phyloP scores from a whole-genome alignment of 2,329 filamentous ascomycete genomes.

The Diplodia sapinea region DNA sequence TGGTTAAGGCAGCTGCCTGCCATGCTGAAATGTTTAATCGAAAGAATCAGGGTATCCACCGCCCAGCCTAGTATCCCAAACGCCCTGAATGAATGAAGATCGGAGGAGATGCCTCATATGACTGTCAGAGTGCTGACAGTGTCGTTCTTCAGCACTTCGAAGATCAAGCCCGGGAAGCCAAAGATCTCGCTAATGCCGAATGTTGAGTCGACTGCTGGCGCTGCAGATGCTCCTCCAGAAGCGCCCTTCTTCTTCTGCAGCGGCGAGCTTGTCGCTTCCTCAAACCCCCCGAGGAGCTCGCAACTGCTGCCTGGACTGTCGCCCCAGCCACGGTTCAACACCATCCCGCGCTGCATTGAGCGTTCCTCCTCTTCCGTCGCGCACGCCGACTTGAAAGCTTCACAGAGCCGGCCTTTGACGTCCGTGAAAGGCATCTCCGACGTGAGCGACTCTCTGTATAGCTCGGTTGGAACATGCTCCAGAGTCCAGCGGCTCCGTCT shows the following conservation, averaged over 20 bases:
- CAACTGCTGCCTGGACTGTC: slow-evolving; percentile 90
- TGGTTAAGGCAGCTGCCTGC: background rate
- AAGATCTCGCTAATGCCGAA: slow-evolving; percentile 82
- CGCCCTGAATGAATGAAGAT: background rate
- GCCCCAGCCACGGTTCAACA: slow-evolving; percentile 87
- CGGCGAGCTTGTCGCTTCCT: slow-evolving; percentile 58
- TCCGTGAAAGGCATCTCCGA: slow-evolving; percentile 81
- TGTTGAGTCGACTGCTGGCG: slow-evolving; percentile 54
- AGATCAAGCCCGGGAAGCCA: slow-evolving; percentile 90
- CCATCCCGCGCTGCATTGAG: slow-evolving; percentile 69
- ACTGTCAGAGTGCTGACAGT: slow-evolving; percentile 88
- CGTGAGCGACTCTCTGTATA: slow-evolving; percentile 57
- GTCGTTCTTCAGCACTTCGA: slow-evolving; percentile 94
- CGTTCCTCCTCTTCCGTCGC: slow-evolving; percentile 61
- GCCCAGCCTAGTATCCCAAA: slow-evolving; percentile 16
- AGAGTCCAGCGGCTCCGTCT: slow-evolving; percentile 88
- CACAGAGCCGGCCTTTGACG: slow-evolving; percentile 70
- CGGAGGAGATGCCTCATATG: slow-evolving; percentile 61
- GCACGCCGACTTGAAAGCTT: slow-evolving; percentile 73
- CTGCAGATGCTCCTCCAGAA: slow-evolving; percentile 42
- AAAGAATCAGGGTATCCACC: slow-evolving; percentile 23
- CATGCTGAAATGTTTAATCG: background rate
- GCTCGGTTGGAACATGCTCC: slow-evolving; percentile 50
- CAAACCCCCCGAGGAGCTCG: slow-evolving; percentile 69
- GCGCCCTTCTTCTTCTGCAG: slow-evolving; percentile 39